A percentile compares a stretch with the other conserved stretches of the same genome.
Evolutionary conservation across 2,329 filamentous ascomycete genomes (phyloP).

Genomic region (Furcasterigmium sp.): DNA sequence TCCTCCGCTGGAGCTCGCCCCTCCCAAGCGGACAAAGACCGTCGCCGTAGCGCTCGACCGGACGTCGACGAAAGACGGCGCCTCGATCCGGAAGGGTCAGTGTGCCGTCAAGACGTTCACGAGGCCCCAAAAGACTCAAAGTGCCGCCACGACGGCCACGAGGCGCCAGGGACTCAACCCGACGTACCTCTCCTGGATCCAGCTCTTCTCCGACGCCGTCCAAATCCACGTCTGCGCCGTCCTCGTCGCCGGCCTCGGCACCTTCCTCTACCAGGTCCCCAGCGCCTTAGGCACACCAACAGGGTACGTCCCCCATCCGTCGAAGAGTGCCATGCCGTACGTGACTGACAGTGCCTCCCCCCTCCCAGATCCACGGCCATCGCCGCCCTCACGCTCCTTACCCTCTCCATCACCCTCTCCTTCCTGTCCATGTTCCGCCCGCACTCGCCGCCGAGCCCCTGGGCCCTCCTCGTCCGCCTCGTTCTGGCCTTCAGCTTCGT

Average conservation of each 20-base stretch:
- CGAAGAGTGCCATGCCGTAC: neutral
- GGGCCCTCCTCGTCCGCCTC: constrained; percentile 24
- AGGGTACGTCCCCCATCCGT: constrained; percentile 7
- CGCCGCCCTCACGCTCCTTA: constrained; percentile 23
- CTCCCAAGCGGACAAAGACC: constrained; percentile 6
- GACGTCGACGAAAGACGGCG: too few species aligned
- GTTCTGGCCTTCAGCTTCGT: constrained; percentile 25
- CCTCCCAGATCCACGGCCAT: constrained; percentile 20
- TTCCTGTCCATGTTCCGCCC: constrained; percentile 23
- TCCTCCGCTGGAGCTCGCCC: constrained; percentile 25
- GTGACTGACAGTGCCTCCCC: neutral
- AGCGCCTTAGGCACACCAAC: constrained; percentile 10
- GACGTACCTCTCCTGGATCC: constrained; percentile 12
- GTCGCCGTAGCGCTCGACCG: neutral
- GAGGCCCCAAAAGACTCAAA: too few species aligned
- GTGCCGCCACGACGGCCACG: constrained; percentile 6
- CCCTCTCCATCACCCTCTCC: constrained; percentile 28
- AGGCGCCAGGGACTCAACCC: too few species aligned
- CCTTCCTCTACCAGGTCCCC: constrained; percentile 22
- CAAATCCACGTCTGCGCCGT: constrained; percentile 24
- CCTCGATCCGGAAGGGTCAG: too few species aligned
- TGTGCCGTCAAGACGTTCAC: constrained; percentile 4
- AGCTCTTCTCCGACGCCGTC: constrained; percentile 21
- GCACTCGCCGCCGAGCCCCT: constrained; percentile 16
- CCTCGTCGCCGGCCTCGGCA: constrained; percentile 23